Evolutionary conservation across 2,329 filamentous ascomycete species (phyloP).

Genomic region (Aspergillus puulaauensis): DNA sequence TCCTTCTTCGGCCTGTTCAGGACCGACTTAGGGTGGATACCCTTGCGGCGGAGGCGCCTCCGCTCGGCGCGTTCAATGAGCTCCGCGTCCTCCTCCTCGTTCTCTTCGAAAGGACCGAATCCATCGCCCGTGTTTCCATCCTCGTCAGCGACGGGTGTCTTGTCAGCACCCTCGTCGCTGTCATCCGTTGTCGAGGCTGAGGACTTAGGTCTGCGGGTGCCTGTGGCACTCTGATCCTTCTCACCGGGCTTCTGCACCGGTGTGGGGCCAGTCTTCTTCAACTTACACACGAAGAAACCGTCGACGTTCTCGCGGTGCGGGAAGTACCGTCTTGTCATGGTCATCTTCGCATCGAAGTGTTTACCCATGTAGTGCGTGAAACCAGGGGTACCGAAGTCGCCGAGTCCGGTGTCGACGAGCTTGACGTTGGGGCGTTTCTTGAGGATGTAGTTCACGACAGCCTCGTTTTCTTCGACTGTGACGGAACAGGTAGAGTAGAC

Average conservation of each 20-base stretch:
- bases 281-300: slow-evolving; percentile 97
- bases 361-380: slow-evolving; percentile 92
- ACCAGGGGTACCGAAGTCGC: slow-evolving; percentile 82
- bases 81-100: slow-evolving; percentile 64
- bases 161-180: slow-evolving; percentile 56
- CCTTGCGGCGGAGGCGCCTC: slow-evolving; percentile 71
- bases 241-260: slow-evolving; percentile 41
- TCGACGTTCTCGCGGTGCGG: slow-evolving; percentile 93
- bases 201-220: slow-evolving; percentile 21
- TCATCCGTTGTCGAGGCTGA: slow-evolving; percentile 33
- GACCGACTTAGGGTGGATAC: slow-evolving; percentile 67
- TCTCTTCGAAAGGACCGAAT: slow-evolving; percentile 74
- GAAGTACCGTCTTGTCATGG: slow-evolving; percentile 81
- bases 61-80: slow-evolving; percentile 73
- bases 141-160: slow-evolving; percentile 61
- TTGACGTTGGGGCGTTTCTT: slow-evolving; percentile 89
- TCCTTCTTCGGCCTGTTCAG: slow-evolving; percentile 39
- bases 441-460: slow-evolving; percentile 90
- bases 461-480: slow-evolving; percentile 90
- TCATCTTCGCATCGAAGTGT: slow-evolving; percentile 82
- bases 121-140: slow-evolving; percentile 44
- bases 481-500: slow-evolving; percentile 97
- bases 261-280: slow-evolving; percentile 85
- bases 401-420: slow-evolving; percentile 84
- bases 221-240: slow-evolving; percentile 18